Evolutionary conservation across 2,329 filamentous ascomycete species (phyloP).

Genomic region (Fusarium tupiense): DNA sequence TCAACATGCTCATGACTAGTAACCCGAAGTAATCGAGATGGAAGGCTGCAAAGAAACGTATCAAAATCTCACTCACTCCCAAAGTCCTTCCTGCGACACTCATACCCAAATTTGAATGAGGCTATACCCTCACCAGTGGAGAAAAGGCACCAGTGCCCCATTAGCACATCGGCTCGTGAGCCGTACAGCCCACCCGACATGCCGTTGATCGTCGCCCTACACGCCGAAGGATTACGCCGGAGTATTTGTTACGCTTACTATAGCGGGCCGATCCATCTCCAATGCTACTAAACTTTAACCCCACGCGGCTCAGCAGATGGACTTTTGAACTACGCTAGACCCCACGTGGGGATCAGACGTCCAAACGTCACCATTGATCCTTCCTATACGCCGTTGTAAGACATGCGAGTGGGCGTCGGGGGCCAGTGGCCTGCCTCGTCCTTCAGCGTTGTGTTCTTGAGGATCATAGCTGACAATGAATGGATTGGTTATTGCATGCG

Average conservation of each 20-base stretch:
- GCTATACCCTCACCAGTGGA: neutral
- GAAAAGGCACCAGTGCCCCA: neutral
- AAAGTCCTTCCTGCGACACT: neutral
- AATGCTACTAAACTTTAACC: neutral
- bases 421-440: accelerated
- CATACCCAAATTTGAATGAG: neutral
- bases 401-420: neutral
- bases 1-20: accelerated
- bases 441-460: neutral
- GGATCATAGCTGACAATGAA: neutral
- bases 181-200: neutral
- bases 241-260: neutral
- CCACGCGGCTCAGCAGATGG: neutral
- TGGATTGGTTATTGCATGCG: accelerated
- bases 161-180: neutral
- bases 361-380: accelerated
- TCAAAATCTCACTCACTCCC: accelerated
- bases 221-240: neutral
- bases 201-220: neutral
- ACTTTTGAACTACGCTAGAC: neutral
- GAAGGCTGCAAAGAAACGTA: neutral
- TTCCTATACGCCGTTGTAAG: neutral
- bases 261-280: neutral
- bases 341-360: neutral
- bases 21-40: neutral